A percentile compares a stretch with the other conserved stretches of the same genome.
Evolutionary conservation across 176 grass and related monocot genomes (phyloP).

Genomic region (Puccinellia tenuiflora): DNA sequence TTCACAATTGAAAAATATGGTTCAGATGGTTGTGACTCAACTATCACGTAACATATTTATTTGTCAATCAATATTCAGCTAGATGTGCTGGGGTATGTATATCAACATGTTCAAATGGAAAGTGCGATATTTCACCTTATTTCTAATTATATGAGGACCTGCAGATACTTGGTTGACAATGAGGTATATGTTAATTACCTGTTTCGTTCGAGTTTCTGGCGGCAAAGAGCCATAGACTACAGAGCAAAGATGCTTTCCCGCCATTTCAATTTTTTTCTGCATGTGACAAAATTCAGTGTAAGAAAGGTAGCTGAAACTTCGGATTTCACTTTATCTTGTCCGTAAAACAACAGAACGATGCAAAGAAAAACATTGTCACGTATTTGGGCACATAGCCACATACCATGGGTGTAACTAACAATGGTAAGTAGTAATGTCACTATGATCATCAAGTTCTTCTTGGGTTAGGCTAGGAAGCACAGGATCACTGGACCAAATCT

Average conservation of each 20-base stretch:
- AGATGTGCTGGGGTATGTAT: conserved; percentile 14
- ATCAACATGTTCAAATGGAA: conserved; percentile 15
- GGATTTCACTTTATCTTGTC: conserved; percentile 2
- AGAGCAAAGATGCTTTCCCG: conserved; percentile 87
- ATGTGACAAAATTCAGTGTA: conserved; percentile 23
- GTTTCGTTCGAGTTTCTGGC: conserved; percentile 92
- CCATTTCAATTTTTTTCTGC: conserved; percentile 84
- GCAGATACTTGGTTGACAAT: conserved; percentile 14
- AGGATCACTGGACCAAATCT: background rate
- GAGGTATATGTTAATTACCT: conserved; percentile 37
- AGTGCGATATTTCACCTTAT: background rate
- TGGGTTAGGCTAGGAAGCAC: background rate
- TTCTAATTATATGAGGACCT: background rate
- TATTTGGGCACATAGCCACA: background rate
- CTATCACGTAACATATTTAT: background rate
- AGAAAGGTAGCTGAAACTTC: conserved; percentile 16
- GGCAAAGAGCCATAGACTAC: conserved; percentile 98
- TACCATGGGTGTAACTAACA: background rate
- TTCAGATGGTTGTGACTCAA: background rate
- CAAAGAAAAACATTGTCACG: too few species aligned
- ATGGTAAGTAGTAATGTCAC: background rate
- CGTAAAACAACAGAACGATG: background rate
- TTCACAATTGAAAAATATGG: background rate
- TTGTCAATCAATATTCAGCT: background rate
- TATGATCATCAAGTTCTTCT: background rate